Evolutionary conservation across 805 yeast species (phyloP), one percentile per base, ranked within the genome.

Genomic region (Ogataea pignaliae): DNA sequence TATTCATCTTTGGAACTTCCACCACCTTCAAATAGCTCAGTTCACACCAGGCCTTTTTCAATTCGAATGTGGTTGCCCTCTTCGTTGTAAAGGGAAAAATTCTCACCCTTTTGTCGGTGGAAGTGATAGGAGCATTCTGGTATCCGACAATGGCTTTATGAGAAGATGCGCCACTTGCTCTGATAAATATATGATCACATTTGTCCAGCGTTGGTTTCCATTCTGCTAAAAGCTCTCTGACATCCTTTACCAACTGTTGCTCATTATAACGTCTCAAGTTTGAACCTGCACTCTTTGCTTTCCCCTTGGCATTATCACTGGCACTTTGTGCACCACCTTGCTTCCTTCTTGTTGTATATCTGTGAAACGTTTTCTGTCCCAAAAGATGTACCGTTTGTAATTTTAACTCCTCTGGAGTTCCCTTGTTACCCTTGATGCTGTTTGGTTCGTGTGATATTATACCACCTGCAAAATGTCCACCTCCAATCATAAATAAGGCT

Each of bases 271-370:
- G 74, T 68, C 99, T 81, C 37, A 93, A 72, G 42, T 81, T 79
- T 1, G 97, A 85, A 41, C 99, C 99, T 0, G 97, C 99, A 21
- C 97, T 88, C 50, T 88, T 88, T 8, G 98, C 98, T 61, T 90
- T 91, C 3, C 99, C 98, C 52, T 85, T 79, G 1, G 96, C 85
- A 57, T 84, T 88, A 64, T 93, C 99, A 64, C 79, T 84, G 1
- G 97, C 90, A 51, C 90, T 79, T 61, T 93, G 99, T 0, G 97
- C 78, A 1, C 99, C 99, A 71, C 99, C 99, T 64, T 93, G 99
- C 59, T 93, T 93, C 51, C 97, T 76, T 69, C 99, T 81, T 1
- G 97, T 89, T 2, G 99, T 93, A 59, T 93, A 93, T 52, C 98
- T 73, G 62, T 91, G 99, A 63, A 87, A 88, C 0, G 97, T 85